Conservation (phyloP, 2,329 filamentous ascomycete species). For the Alternaria hordeiaustralica region DNA sequence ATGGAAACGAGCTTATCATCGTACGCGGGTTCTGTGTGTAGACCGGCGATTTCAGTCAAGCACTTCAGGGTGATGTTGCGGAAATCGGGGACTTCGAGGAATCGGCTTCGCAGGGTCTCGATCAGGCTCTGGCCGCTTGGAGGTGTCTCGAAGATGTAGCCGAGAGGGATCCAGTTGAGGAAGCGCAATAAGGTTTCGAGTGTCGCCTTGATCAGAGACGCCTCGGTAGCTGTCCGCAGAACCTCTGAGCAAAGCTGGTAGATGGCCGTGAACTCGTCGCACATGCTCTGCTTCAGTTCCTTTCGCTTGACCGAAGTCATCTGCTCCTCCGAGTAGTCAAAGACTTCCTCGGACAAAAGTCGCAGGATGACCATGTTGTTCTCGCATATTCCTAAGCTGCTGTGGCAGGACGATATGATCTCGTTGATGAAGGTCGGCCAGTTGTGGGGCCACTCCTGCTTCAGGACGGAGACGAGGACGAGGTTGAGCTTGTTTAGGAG, state of each 20-base stretch:
- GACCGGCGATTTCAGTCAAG: slow-evolving; percentile 92
- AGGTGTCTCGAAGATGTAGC: slow-evolving; percentile 97
- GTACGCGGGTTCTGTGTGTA: slow-evolving; percentile 86
- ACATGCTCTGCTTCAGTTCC: slow-evolving; percentile 98
- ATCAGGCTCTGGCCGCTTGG: slow-evolving; percentile 69
- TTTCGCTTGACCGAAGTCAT: slow-evolving; percentile 99
- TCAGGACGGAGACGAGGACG: slow-evolving; percentile 94
- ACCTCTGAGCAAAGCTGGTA: slow-evolving; percentile 98
- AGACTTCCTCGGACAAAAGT: slow-evolving; percentile 95
- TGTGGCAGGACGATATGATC: slow-evolving; percentile 95
- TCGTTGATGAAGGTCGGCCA: slow-evolving; percentile 99
- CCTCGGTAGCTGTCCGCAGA: slow-evolving; percentile 84
- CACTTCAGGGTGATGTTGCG: slow-evolving; percentile 97
- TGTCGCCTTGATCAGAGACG: slow-evolving; percentile 92
- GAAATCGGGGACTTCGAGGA: slow-evolving; percentile 92
- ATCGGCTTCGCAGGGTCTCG: slow-evolving; percentile 89
- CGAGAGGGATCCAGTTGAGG: slow-evolving; percentile 98
- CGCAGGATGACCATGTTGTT: slow-evolving; percentile 99
- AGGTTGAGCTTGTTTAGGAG: slow-evolving; percentile 98
- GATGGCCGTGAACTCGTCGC: slow-evolving; percentile 96
- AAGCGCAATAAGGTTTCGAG: slow-evolving; percentile 94
- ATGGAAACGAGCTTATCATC: slow-evolving; percentile 96
- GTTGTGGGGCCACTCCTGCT: slow-evolving; percentile 99
- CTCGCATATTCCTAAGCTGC: slow-evolving; percentile 95
- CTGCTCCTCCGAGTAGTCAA: slow-evolving; percentile 97